Evolutionary conservation across 2,329 filamentous ascomycete genomes (phyloP), one percentile per base, ranked within the genome.

Genomic region (Colletotrichum sublineola): DNA sequence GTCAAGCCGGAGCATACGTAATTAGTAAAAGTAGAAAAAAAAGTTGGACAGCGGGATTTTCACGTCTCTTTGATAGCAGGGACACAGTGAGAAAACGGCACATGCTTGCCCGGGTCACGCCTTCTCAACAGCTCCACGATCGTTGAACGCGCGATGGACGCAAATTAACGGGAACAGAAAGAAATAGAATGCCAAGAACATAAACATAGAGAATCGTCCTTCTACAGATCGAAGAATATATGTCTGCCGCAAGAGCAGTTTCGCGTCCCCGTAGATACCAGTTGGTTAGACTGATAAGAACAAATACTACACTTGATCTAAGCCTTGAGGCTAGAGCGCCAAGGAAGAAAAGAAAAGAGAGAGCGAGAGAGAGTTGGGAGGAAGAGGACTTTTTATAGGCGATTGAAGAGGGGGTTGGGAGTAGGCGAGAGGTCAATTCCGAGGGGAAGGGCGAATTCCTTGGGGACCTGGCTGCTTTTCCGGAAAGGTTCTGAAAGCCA

Each of bases 311-410:
- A 64, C 42, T 69, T 58, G 61, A 58, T 69, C 61, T 52, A 57
- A 78, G 77, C 75, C 73, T 52, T 44, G 67, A 64, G 75, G 76
- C 75, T 72, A 67, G 74, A 68, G 55, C 75, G 73, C 66, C 77
- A 36, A 44, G 53, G 63, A 75, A 70, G 70, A 50, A 69, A 73
- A 69, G 68, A 67, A 55, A 74, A 65, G 8, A 20, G 31, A 24
- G 29, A 38, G 11, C 67, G 74, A 38, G 52, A 24, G 24, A 52
- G 12, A 11, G 9, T 12, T 18, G 33, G 33, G 11, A 9, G 38
- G 12, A 46, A 33, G 6, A 11, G 33, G 46, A 18, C 6, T 38
- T 14, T 44, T 60, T 52, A 44, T 67, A 67, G 14, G 31, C 29
- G 38, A 33, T 56, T 5, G 15, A 29, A 63, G 61, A n/a, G 11